These are phyloP conservation scores for Gleditsia sinensis DNA, from an alignment of 306 rosid genomes.

Conservation along the genomic window DNA sequence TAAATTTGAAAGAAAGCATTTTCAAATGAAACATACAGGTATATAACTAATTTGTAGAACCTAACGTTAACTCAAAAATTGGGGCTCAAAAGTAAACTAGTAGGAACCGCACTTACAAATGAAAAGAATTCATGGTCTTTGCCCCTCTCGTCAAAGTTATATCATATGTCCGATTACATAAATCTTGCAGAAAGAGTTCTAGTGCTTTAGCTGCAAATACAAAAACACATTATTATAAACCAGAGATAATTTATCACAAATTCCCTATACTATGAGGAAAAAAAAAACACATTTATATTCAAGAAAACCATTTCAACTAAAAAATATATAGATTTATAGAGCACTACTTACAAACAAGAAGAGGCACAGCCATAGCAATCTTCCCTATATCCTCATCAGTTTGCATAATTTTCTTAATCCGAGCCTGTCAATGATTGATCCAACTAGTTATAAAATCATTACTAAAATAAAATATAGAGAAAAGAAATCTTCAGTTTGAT, in stretches of 20 bases:
- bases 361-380: constrained; percentile 91
- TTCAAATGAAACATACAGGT: neutral
- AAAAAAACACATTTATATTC: neutral
- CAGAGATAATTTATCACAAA: constrained; percentile 1
- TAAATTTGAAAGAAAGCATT: neutral
- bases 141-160: constrained; percentile 77
- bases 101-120: constrained; percentile 59
- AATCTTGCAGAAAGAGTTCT: constrained; percentile 84
- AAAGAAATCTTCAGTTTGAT: neutral
- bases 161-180: constrained; percentile 76
- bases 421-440: constrained; percentile 39
- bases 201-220: constrained; percentile 74
- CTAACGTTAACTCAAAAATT: neutral
- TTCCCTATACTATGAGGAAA: neutral
- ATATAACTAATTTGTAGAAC: neutral
- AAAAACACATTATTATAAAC: constrained; percentile 6
- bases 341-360: constrained; percentile 72
- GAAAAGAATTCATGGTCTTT: constrained; percentile 76
- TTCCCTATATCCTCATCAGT: constrained; percentile 82
- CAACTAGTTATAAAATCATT: neutral
- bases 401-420: constrained; percentile 67
- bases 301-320: neutral
- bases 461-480: neutral
- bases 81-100: constrained; percentile 12
- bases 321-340: neutral